Evolutionary conservation across 2,329 filamentous ascomycete genomes (phyloP).

Genomic region (Xylaria hypoxylon): DNA sequence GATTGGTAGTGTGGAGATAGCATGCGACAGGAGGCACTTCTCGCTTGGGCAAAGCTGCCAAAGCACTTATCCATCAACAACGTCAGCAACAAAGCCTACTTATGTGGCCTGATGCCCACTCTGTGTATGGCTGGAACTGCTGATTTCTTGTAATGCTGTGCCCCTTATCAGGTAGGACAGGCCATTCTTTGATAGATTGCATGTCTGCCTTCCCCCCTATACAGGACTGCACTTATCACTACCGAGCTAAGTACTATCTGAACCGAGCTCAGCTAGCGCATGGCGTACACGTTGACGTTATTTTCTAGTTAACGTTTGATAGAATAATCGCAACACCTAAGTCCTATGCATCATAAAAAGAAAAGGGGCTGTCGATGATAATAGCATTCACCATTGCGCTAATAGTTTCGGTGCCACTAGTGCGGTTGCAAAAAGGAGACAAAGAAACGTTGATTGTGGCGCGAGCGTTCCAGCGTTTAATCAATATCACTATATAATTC

Average conservation of each 20-base stretch:
- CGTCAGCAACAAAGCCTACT: conserved; percentile 9
- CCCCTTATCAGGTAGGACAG: conserved; percentile 14
- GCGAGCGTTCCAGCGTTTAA: conserved; percentile 6
- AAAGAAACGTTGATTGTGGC: conserved; percentile 21
- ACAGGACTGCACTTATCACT: conserved; percentile 1
- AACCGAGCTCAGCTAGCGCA: conserved; percentile 9
- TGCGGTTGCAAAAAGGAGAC: conserved; percentile 14
- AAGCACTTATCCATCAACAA: conserved; percentile 17
- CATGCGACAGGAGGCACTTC: conserved; percentile 14
- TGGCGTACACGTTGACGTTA: conserved; percentile 15
- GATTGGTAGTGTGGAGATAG: neutral
- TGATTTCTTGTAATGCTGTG: conserved; percentile 15
- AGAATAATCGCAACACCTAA: neutral
- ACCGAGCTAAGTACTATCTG: neutral
- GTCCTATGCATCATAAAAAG: conserved; percentile 31
- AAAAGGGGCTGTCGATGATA: conserved; percentile 28
- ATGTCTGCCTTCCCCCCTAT: neutral
- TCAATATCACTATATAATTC: conserved; percentile 5
- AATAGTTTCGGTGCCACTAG: conserved; percentile 3
- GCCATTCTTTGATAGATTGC: conserved; percentile 16
- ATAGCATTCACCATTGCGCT: conserved; percentile 10
- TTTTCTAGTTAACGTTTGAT: neutral
- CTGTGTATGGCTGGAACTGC: conserved; percentile 15
- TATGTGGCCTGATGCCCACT: conserved; percentile 15
- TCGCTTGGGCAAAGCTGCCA: conserved; percentile 15